Base-by-base conservation (phyloP, 805 yeast species). In the Starmerella riodocensis region DNA sequence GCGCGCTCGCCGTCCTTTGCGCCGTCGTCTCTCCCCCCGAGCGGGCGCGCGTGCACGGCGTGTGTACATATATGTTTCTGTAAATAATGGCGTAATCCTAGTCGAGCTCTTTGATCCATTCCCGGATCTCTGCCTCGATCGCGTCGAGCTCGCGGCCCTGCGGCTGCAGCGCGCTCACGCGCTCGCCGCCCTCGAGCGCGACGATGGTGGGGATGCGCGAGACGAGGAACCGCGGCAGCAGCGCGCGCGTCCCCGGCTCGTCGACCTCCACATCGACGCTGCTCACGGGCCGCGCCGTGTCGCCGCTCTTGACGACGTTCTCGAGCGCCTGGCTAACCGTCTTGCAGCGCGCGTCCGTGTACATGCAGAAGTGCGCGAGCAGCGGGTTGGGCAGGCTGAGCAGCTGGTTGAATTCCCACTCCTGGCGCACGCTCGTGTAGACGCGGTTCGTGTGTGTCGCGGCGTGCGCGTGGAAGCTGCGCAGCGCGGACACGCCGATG, bases 211-310 rank as follows among this genome's bases (percentile, higher is more conserved):
- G 94, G 4, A 81, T 64, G 25, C 64, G 61, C 22, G 60, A 62
- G 17, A 76, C 70, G 17, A 67, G 65, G 53, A 77, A 83, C 33
- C 75, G 67, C 32, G 67, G 56, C 57, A 73, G 57, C 40, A 81
- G 59, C 9, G 72, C 80, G 34, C 68, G 65, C 18, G 77, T 75
- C 2, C 70, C 84, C 9, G 68, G 69, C 45, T 73, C 72, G 53
- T 81, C 91, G 25, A 76, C 65, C 51, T 80, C 81, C 14, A 81
- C 69, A 53, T 78, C 85, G 7, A 78, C 91, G 62, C 74, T 62
- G 50, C 73, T 71, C 25, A 81, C 65, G 31, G 59, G 60, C 41
- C 69, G 65, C 32, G 66, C 69, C 33, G 74, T 69, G 39, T 68
- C 70, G 35, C 58, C 57, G 18, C 64, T 61, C 11, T 42, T 40